Base-by-base conservation (phyloP, 768 basidiomycete species). In the Suillus cothurnatus region DNA sequence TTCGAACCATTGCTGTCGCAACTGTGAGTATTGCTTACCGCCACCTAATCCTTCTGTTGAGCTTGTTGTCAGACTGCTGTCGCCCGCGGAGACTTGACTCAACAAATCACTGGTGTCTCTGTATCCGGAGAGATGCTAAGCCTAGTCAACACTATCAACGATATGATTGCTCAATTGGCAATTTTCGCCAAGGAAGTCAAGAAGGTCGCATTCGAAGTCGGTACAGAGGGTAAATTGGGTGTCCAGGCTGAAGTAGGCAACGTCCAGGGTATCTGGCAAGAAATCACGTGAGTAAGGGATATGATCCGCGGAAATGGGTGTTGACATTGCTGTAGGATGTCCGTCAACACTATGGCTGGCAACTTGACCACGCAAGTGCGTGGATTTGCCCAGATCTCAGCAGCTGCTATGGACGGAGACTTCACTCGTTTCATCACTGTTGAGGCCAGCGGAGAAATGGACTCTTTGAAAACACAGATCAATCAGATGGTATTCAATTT, bases 391-490 rank as follows among this genome's bases (percentile, higher is more conserved):
- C 97, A 99, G 77, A 99, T 99, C 71, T 96, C 94, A 2, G 97
- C 96, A 0, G 97, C 97, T 0, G 97, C 97, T 17, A 98, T 96
- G 84, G 97, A 98, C 72, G 97, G 97, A 66, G 97, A 99, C 79
- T 98, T 98, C 79, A 97, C 95, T 28, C 88, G 95, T 21, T 99
- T 99, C 84, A 98, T 99, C 81, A 99, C 97, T 32, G 97, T 99
- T 72, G 97, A 99, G 72, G 97, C 97, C 1, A 91, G 88, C 67
- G 97, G 97, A 61, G 97, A 99, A 79, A 99, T 99, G 97, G 96
- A 99, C 79, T 95, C 94, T 57, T 85, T 99, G 80, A 99, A 99
- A 85, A 97, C 95, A 1, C 97, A 97, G 79, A 96, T 97, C 82
- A 96, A 96, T 71, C 93, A 97, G 79, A 99, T 99, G 97, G 94